Conservation (phyloP, 2,329 filamentous ascomycete genomes). For the Cercospora zeae-maydis region DNA sequence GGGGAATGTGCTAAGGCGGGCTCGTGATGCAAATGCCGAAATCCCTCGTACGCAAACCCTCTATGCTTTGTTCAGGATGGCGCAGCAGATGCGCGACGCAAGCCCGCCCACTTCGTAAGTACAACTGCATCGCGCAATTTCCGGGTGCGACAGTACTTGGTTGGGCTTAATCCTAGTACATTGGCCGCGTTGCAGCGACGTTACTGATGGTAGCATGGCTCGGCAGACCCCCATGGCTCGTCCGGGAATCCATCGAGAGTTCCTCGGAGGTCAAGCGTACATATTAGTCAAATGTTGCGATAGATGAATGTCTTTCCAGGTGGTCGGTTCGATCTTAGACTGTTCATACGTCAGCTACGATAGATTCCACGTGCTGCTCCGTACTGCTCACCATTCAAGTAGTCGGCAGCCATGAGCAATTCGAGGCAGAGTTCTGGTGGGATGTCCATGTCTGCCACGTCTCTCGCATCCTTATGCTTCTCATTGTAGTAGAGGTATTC, state of each 20-base stretch:
- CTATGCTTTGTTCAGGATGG: slow-evolving; percentile 62
- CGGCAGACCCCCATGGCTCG: not conserved
- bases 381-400: slow-evolving; percentile 57
- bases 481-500: slow-evolving; percentile 84
- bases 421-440: slow-evolving; percentile 75
- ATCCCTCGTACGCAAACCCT: slow-evolving; percentile 63
- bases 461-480: slow-evolving; percentile 64
- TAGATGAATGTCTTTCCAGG: not conserved
- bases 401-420: slow-evolving; percentile 73
- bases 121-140: too few relatives aligned
- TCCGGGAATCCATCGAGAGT: not conserved
- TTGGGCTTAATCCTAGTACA: too few relatives aligned
- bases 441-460: slow-evolving; percentile 77
- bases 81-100: slow-evolving; percentile 50
- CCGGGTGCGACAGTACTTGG: not conserved
- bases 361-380: not conserved
- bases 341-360: not conserved
- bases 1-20: slow-evolving; percentile 65
- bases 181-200: too few relatives aligned
- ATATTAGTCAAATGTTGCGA: not conserved
- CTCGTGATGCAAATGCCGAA: slow-evolving; percentile 58
- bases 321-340: not conserved
- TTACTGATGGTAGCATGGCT: not conserved
- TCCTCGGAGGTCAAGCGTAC: not conserved
- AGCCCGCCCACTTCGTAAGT: not conserved